These are phyloP conservation scores for Isabelozyma heimii DNA, from an alignment of 805 yeast genomes.

Conservation along the genomic window DNA sequence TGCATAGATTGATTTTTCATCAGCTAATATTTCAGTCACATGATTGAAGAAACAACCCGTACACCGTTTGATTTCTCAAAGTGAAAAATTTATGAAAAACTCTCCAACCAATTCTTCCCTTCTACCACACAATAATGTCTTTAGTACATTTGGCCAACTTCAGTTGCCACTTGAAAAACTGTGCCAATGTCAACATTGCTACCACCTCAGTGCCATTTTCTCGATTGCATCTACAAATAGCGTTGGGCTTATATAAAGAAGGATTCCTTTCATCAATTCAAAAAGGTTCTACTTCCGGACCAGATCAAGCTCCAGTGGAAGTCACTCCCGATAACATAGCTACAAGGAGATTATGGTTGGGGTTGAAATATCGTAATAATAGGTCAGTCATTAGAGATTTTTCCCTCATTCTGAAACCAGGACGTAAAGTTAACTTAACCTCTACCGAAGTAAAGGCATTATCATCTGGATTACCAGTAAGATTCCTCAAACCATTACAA, in stretches of 20 bases:
- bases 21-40: neutral
- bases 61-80: neutral
- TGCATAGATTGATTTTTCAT: neutral
- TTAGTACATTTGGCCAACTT: slow-evolving; percentile 78
- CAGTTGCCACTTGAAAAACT: slow-evolving; percentile 88
- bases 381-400: slow-evolving; percentile 73
- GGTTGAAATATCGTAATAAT: slow-evolving; percentile 81
- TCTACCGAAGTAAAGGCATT: slow-evolving; percentile 65
- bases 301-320: slow-evolving; percentile 72
- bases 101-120: neutral
- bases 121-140: slow-evolving; percentile 56
- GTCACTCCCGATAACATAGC: slow-evolving; percentile 85
- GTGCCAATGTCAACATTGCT: slow-evolving; percentile 69
- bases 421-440: slow-evolving; percentile 64
- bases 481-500: slow-evolving; percentile 75
- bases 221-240: slow-evolving; percentile 77
- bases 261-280: slow-evolving; percentile 85
- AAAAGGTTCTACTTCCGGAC: slow-evolving; percentile 81
- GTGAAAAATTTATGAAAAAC: neutral
- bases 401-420: slow-evolving; percentile 80
- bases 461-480: slow-evolving; percentile 71
- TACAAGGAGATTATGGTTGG: slow-evolving; percentile 87
- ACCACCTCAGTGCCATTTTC: slow-evolving; percentile 81
- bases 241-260: slow-evolving; percentile 81
- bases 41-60: neutral